Conservation (phyloP, 495 filamentous ascomycete species). For the Penicillium taxi region DNA sequence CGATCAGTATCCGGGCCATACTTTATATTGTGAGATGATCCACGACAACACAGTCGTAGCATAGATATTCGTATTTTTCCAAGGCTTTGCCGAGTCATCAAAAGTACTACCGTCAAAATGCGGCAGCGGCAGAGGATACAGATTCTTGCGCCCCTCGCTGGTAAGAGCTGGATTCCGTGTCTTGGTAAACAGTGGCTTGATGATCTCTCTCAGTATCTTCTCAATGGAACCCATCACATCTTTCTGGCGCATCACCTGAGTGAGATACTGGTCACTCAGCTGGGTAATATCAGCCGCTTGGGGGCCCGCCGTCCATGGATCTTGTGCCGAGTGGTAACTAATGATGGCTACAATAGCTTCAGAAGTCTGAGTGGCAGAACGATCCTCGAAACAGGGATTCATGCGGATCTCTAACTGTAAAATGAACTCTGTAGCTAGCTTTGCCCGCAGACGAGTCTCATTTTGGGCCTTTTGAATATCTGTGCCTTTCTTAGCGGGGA, state of each 20-base stretch:
- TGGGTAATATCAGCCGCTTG: slow-evolving; percentile 35
- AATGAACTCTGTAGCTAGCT: slow-evolving; percentile 28
- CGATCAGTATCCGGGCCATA: slow-evolving; percentile 6
- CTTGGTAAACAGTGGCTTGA: slow-evolving; percentile 66
- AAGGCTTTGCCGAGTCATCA: slow-evolving; percentile 53
- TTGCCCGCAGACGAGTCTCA: slow-evolving; percentile 17
- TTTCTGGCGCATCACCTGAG: too few species aligned
- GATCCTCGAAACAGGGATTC: slow-evolving; percentile 13
- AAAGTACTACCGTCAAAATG: slow-evolving; percentile 38
- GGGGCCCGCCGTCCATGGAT: slow-evolving; percentile 56
- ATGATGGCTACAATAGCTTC: slow-evolving; percentile 30
- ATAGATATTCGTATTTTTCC: slow-evolving; percentile 60
- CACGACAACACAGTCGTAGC: slow-evolving; percentile 59
- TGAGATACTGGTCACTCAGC: too few species aligned
- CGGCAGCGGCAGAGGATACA: slow-evolving; percentile 37
- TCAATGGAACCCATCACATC: slow-evolving; percentile 45
- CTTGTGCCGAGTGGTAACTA: slow-evolving; percentile 40
- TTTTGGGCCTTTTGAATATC: slow-evolving; percentile 15
- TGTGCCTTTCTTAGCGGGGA: neutral
- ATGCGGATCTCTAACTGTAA: slow-evolving; percentile 7
- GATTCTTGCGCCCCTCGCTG: slow-evolving; percentile 51
- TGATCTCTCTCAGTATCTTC: slow-evolving; percentile 40
- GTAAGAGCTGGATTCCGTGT: slow-evolving; percentile 58
- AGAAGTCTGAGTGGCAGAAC: slow-evolving; percentile 9
- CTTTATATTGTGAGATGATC: slow-evolving; percentile 45